Base-by-base conservation (phyloP, 495 filamentous ascomycete species). In the Copromyces sp. region DNA sequence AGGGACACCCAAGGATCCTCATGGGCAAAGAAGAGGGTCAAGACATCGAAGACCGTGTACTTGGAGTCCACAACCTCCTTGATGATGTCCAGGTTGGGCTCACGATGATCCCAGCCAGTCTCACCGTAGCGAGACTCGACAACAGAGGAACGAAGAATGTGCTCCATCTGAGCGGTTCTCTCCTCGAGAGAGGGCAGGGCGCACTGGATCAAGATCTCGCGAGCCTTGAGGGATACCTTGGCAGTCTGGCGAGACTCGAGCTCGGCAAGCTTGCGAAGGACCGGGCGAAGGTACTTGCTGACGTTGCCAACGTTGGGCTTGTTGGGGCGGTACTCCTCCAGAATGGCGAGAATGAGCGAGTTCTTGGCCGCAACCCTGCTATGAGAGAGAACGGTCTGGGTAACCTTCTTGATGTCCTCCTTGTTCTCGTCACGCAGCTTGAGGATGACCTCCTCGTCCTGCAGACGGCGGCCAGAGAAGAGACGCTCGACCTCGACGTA, bases 51-150 rank as follows among this genome's bases (percentile, higher is more conserved):
- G 73, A 99, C 94, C 61, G 94, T 98, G 83, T 94, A 98, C 84
- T 95, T 95, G 41, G 95, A 98, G 83, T 99, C 95, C 68, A 99
- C 93, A 61, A 99, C 95, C 80, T 99, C 95, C 84, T 97, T 95
- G 81, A 99, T 89, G 77, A 94, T 85, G 53, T 93, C 89, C 69
- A 94, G 83, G 79, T 91, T 90, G 20, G 95, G 95, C 78, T 97
- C 93, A 74, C 96, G 89, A 83, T 99, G 95, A 69, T 97, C 94
- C 94, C 93, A 98, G 59, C 95, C 94, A 53, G 93, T 96, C 85
- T 99, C 95, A 40, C 95, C 95, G 79, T 99, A 99, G 76, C 92
- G 90, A 45, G 94, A 97, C 81, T 98, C 94, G 8, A 98, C 89
- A n/a, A 99, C 95, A 3, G 96, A 94, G 41, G 95, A 97, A 45